Evolutionary conservation across 1,284 basidiomycete species (phyloP), one percentile per base, ranked within the genome.

Genomic region (Microstroma glucosiphilum): DNA sequence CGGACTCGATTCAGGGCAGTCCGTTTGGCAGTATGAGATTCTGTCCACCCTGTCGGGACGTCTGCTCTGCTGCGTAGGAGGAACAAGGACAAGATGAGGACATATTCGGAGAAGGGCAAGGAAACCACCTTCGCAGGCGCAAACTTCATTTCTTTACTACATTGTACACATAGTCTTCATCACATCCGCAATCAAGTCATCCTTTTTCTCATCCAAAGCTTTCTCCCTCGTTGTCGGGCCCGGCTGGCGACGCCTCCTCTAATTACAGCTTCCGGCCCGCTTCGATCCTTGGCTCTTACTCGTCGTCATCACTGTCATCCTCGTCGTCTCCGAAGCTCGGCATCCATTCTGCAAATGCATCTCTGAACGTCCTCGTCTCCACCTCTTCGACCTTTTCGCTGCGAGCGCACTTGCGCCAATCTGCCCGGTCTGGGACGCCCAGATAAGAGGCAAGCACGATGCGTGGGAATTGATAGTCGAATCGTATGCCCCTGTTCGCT

Each of bases 361-460:
- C 59, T 25, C 66, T 69, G 41, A 71, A 68, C 43, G 51, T 66
- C 42, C 60, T 57, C 53, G 60, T 58, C 57, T 70, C 67, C 4
- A 60, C 69, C 6, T 49, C 56, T 54, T 71, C 71, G 15, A 60
- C 60, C 13, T 46, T 63, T 12, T 54, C 53, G 2, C 58, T 23
- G 25, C 59, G 57, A 25, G 60, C 65, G 55, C 70, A 73, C 0
- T 58, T 57, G 30, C 69, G 68, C 76, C 76, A 78, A 55, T 78
- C 75, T 0, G 64, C 69, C 25, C 75, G 58, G 30, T 75, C 61
- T 0, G 71, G 66, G 23, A 72, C 53, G 4, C 61, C 63, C 1
- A 78, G 64, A 12, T 61, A 46, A 11, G 57, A 19, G 0, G 76
- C 69, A 6, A 78, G 62, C 0, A 73, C 69, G 15, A 65, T 40